Conservation (phyloP, 768 basidiomycete species). For the Inosperma sp. region DNA sequence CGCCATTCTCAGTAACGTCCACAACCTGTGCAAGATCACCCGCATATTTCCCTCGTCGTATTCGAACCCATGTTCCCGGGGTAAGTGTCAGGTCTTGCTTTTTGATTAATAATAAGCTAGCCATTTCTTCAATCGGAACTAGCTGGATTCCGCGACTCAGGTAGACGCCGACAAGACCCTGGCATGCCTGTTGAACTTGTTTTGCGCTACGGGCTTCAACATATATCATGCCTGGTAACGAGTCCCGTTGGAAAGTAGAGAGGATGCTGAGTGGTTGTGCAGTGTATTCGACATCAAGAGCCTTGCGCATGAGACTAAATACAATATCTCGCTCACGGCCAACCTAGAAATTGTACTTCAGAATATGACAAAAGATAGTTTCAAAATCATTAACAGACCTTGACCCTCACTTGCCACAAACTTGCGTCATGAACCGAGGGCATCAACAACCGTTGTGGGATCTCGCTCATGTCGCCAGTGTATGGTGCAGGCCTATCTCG, state of each 20-base stretch:
- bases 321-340: slow-evolving; percentile 92
- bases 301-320: slow-evolving; percentile 92
- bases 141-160: slow-evolving; percentile 74
- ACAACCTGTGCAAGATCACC: slow-evolving; percentile 95
- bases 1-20: slow-evolving; percentile 89
- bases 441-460: slow-evolving; percentile 92
- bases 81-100: slow-evolving; percentile 84
- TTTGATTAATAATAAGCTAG: slow-evolving; percentile 91
- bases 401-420: slow-evolving; percentile 92
- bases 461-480: slow-evolving; percentile 87
- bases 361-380: neutral
- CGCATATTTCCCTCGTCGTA: slow-evolving; percentile 88
- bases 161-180: slow-evolving; percentile 92
- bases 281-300: slow-evolving; percentile 76
- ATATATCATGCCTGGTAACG: slow-evolving; percentile 92
- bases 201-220: slow-evolving; percentile 89
- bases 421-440: slow-evolving; percentile 94
- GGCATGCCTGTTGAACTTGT: slow-evolving; percentile 78
- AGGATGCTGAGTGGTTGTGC: slow-evolving; percentile 78
- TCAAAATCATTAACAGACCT: slow-evolving; percentile 46
- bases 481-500: slow-evolving; percentile 64
- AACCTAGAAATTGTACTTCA: slow-evolving; percentile 42
- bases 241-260: slow-evolving; percentile 95
- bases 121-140: slow-evolving; percentile 98
- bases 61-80: slow-evolving; percentile 91